Percentiles rank a stretch among this genome's conserved stretches.
These are phyloP conservation scores for Monilinia vaccinii-corymbosi DNA, from an alignment of 2,329 filamentous ascomycete genomes.

Conservation along the genomic window DNA sequence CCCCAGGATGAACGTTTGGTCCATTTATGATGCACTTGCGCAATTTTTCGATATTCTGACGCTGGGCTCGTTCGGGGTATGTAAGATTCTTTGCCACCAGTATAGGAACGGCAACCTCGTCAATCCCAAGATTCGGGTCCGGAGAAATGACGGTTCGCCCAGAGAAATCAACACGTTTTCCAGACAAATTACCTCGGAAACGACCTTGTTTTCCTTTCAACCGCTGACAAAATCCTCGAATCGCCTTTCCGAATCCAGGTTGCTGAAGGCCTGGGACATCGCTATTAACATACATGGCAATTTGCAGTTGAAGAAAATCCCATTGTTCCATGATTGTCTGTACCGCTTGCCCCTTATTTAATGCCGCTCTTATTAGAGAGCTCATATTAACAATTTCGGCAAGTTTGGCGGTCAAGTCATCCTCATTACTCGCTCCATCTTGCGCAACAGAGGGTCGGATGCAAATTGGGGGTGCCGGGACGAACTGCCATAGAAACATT, in stretches of 20 bases:
- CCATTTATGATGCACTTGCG: conserved; percentile 67
- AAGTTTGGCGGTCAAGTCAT: conserved; percentile 94
- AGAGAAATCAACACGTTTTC: conserved; percentile 98
- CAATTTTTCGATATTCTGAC: conserved; percentile 79
- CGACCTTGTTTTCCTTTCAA: conserved; percentile 96
- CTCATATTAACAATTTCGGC: conserved; percentile 93
- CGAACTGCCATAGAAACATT: conserved; percentile 95
- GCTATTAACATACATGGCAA: conserved; percentile 97
- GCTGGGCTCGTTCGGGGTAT: conserved; percentile 81
- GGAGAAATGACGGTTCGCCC: conserved; percentile 96
- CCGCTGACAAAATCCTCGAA: conserved; percentile 88
- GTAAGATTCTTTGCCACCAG: conserved; percentile 95
- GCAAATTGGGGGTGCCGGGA: conserved; percentile 88
- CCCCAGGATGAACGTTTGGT: conserved; percentile 72
- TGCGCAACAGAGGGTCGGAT: conserved; percentile 91
- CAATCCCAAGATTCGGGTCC: conserved; percentile 86
- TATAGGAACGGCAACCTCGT: conserved; percentile 85
- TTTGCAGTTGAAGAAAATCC: conserved; percentile 92
- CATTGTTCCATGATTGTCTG: conserved; percentile 95
- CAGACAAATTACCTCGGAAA: conserved; percentile 92
- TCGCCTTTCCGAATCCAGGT: conserved; percentile 76
- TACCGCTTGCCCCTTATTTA: conserved; percentile 76
- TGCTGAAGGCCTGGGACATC: conserved; percentile 90
- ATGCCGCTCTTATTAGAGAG: conserved; percentile 71
- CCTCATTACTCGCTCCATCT: conserved; percentile 87